A percentile compares a stretch with the other conserved stretches of the same genome.
Conservation (phyloP, 768 basidiomycete species). For the Polyporus arcularius region DNA sequence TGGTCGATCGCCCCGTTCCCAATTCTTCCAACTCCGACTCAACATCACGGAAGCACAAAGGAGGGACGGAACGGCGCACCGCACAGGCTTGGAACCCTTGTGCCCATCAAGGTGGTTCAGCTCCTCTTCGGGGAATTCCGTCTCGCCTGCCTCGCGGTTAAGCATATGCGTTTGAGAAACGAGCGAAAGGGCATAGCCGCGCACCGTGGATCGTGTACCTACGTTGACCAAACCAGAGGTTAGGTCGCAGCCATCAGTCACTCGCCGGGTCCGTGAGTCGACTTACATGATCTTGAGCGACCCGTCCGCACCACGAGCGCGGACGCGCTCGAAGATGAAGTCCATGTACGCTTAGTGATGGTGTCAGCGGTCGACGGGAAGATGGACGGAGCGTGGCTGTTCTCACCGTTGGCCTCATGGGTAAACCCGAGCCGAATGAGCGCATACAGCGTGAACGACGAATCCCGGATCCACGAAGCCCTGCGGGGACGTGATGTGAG, state of each 20-base stretch:
- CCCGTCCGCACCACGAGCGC: conserved; percentile 85
- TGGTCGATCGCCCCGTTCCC: conserved; percentile 97
- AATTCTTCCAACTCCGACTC: conserved; percentile 45
- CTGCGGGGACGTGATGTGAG: conserved; percentile 33
- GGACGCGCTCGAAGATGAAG: conserved; percentile 83
- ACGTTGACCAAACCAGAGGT: neutral
- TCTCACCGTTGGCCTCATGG: conserved; percentile 85
- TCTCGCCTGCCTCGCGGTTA: conserved; percentile 44
- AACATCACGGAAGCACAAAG: neutral
- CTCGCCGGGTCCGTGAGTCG: neutral
- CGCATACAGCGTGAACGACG: conserved; percentile 94
- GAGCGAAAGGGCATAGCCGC: neutral
- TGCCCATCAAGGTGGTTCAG: conserved; percentile 87
- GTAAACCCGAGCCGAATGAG: conserved; percentile 93
- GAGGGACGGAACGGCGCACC: conserved; percentile 35
- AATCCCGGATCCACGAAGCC: conserved; percentile 92
- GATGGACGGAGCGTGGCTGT: too few relatives aligned
- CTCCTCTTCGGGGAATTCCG: conserved; percentile 78
- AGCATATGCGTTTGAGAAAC: too few relatives aligned
- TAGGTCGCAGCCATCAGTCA: neutral
- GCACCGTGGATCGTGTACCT: conserved; percentile 88
- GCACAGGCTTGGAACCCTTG: conserved; percentile 81
- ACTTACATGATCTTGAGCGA: conserved; percentile 89
- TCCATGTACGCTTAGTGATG: conserved; percentile 73
- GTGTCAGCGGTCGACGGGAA: too few relatives aligned